Conservation (phyloP, 306 rosid species). For the Citrullus mucosospermus region DNA sequence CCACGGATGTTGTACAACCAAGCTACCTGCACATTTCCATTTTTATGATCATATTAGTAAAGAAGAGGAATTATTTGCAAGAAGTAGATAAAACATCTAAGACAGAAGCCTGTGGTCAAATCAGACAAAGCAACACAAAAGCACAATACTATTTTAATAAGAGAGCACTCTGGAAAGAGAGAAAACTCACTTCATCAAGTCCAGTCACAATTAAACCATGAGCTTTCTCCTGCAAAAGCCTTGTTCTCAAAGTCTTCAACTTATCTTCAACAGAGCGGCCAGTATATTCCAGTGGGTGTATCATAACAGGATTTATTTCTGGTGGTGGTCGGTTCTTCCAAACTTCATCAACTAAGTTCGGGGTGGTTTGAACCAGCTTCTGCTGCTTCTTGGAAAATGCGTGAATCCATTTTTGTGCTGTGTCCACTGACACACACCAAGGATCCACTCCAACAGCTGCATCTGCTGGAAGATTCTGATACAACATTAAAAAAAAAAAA, state of each 20-base stretch:
- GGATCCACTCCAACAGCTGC: conserved; percentile 84
- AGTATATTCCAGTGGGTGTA: conserved; percentile 62
- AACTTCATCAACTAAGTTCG: conserved; percentile 86
- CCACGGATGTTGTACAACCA: conserved; percentile 96
- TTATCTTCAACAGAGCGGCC: conserved; percentile 75
- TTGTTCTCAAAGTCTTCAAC: conserved; percentile 60
- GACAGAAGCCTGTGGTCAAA: conserved; percentile 5
- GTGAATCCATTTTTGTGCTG: conserved; percentile 74
- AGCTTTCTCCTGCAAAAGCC: conserved; percentile 43
- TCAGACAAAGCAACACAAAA: neutral
- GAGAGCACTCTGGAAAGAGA: neutral
- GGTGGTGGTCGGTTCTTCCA: conserved; percentile 61
- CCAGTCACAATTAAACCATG: conserved; percentile 56
- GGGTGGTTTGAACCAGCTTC: conserved; percentile 69
- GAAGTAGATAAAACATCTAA: conserved; percentile 5
- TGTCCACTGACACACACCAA: conserved; percentile 82
- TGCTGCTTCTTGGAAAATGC: conserved; percentile 55
- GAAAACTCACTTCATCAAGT: conserved; percentile 72
- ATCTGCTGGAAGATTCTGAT: conserved; percentile 54
- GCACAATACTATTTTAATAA: neutral
- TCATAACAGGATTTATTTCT: conserved; percentile 42
- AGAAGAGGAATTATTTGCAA: neutral
- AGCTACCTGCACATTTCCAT: conserved; percentile 59
- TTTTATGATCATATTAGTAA: neutral
- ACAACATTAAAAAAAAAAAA: conserved; percentile 3